Base-by-base conservation (phyloP, 2,329 filamentous ascomycete genomes). In the Fusarium tjaetaba region DNA sequence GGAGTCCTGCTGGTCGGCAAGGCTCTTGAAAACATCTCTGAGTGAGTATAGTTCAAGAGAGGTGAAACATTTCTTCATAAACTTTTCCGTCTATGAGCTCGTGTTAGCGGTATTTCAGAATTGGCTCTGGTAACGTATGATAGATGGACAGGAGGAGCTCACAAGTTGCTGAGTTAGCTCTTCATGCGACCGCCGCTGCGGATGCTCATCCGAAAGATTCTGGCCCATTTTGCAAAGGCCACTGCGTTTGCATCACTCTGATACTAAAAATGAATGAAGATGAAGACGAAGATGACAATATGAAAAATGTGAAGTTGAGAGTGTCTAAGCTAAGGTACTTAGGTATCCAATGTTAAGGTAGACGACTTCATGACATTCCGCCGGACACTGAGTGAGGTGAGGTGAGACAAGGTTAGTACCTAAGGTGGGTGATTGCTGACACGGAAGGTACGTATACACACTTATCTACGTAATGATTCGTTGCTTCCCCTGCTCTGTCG, bases 1-100 rank as follows among this genome's bases (percentile, higher is more conserved):
- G 48, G 86, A 84, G 55, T 87, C 88, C 77, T 92, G 86, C 22
- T 87, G 82, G 75, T 94, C 92, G 72, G 92, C 91, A 26, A 94
- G 89, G 65, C 86, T 88, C 67, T 87, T 88, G 84, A 94, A 94
- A 77, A 94, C 92, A 79, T 93, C 90, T 76, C 91, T 91, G 81
- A 94, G 90, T 38, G 89, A 93, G 81, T 93, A 93, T 36, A 93
- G 84, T 81, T 95, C 93, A 63, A 94, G 85, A 3, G 90, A 87
- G 2, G 90, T 90, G 81, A 93, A 94, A 82, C 91, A 93, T 77
- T 90, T 91, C 66, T 90, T 87, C 62, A 90, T 91, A 79, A 94
- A 94, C 75, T 84, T 88, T 62, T 84, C 82, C 72, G 89, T 89
- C 90, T 92, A 49, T 52, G 28, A 10, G 10, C 49, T 43, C 20